phyloP scores from a whole-genome alignment of 305 asterid species.

The Ilex paraguariensis region DNA sequence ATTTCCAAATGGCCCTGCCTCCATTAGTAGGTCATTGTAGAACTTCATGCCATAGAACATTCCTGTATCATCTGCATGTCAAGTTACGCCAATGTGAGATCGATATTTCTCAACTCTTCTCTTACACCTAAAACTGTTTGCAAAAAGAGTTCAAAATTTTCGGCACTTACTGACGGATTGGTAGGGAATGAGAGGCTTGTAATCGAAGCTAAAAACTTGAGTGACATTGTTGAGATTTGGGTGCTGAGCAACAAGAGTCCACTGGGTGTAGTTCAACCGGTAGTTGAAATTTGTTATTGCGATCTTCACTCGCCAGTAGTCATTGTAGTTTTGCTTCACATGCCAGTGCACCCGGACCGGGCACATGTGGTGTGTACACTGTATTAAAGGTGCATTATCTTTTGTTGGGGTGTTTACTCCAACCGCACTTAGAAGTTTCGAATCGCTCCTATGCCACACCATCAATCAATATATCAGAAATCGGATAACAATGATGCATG shows the following conservation, averaged over 20 bases:
- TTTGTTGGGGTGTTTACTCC: conserved; percentile 82
- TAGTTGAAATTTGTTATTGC: conserved; percentile 73
- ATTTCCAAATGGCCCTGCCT: conserved; percentile 49
- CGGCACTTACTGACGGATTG: conserved; percentile 50
- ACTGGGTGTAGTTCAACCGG: conserved; percentile 61
- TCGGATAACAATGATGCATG: background rate
- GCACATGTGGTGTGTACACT: conserved; percentile 85
- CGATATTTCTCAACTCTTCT: too few relatives aligned
- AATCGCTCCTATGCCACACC: conserved; percentile 50
- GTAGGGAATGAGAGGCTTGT: conserved; percentile 63
- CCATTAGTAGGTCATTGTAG: conserved; percentile 64
- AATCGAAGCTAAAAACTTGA: conserved; percentile 74
- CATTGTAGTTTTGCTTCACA: conserved; percentile 62
- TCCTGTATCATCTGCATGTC: conserved; percentile 65
- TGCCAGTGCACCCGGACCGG: conserved; percentile 80
- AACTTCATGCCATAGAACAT: conserved; percentile 76
- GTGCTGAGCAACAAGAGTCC: conserved; percentile 77
- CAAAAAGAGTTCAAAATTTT: too few relatives aligned
- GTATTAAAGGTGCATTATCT: conserved; percentile 55
- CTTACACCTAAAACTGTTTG: too few relatives aligned
- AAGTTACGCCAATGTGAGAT: background rate
- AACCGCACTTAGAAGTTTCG: conserved; percentile 61
- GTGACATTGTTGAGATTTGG: conserved; percentile 78
- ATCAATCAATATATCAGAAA: background rate
- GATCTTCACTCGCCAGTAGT: conserved; percentile 67